Evolutionary conservation across 1,284 basidiomycete species (phyloP).

Genomic region (Boletus semigastroideus): DNA sequence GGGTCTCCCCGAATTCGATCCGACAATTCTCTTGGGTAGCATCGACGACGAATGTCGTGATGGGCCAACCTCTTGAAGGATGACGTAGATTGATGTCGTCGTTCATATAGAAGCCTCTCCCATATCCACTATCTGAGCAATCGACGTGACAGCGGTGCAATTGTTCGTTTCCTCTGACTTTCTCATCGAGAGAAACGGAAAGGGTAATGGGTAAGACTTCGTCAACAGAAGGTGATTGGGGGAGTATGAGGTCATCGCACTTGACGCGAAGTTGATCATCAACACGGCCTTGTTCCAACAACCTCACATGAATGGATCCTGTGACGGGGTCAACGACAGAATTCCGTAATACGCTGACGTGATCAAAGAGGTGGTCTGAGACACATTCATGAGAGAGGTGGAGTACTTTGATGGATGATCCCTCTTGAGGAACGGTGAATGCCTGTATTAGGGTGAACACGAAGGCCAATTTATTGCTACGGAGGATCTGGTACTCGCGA

Average conservation of each 20-base stretch:
- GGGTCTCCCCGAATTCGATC: neutral
- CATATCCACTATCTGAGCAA: neutral
- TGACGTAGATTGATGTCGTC: neutral
- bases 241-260: neutral
- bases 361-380: no score
- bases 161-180: no score
- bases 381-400: neutral
- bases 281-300: neutral
- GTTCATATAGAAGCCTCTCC: neutral
- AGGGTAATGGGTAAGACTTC: neutral
- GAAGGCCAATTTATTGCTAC: no score
- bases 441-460: neutral
- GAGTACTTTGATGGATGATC: neutral
- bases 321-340: no score
- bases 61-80: neutral
- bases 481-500: neutral
- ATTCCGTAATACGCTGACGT: no score
- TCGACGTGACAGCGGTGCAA: neutral
- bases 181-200: neutral
- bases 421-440: neutral
- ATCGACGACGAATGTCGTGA: neutral
- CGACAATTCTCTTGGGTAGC: neutral
- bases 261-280: neutral
- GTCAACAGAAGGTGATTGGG: neutral
- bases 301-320: neutral